These are phyloP conservation scores for Dillenia turbinata DNA, from an alignment of 164 flowering plant genomes.

Conservation along the genomic window DNA sequence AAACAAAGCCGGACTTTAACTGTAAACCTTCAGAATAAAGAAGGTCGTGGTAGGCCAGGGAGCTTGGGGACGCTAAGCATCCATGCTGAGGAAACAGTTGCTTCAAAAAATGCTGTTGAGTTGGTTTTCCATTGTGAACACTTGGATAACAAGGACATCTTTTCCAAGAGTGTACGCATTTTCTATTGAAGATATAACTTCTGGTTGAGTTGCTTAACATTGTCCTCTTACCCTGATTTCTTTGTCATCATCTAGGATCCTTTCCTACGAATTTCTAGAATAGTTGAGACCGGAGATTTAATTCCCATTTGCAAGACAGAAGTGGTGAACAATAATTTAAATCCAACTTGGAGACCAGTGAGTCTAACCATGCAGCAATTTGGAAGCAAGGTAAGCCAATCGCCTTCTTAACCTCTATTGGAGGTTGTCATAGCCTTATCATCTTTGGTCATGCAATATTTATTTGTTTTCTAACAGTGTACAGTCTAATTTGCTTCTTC, in stretches of 20 bases:
- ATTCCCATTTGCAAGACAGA: slow-evolving; percentile 91
- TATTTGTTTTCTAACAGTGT: too few relatives aligned
- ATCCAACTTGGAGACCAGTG: slow-evolving; percentile 76
- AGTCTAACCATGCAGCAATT: slow-evolving; percentile 65
- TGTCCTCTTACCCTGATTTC: not conserved
- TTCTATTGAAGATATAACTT: not conserved
- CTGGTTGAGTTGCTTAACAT: not conserved
- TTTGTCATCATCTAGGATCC: slow-evolving; percentile 54
- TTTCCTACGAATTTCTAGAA: slow-evolving; percentile 75
- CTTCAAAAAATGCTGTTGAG: slow-evolving; percentile 62
- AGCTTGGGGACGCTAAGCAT: slow-evolving; percentile 52
- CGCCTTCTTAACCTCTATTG: not conserved
- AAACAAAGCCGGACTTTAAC: slow-evolving; percentile 42
- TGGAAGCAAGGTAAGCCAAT: slow-evolving; percentile 66
- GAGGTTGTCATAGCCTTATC: too few relatives aligned
- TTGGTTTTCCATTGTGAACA: slow-evolving; percentile 53
- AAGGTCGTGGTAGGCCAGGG: slow-evolving; percentile 20
- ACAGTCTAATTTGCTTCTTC: too few relatives aligned
- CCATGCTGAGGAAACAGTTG: slow-evolving; percentile 78
- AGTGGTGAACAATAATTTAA: slow-evolving; percentile 63
- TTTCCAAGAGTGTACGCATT: slow-evolving; percentile 78
- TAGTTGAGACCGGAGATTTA: slow-evolving; percentile 57
- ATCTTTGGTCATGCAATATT: too few relatives aligned
- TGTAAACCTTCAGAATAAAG: slow-evolving; percentile 31
- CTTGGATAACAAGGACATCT: slow-evolving; percentile 69